Evolutionary conservation across 2,329 filamentous ascomycete genomes (phyloP), one percentile per base, ranked within the genome.

Genomic region (Chaetomium globosum): DNA sequence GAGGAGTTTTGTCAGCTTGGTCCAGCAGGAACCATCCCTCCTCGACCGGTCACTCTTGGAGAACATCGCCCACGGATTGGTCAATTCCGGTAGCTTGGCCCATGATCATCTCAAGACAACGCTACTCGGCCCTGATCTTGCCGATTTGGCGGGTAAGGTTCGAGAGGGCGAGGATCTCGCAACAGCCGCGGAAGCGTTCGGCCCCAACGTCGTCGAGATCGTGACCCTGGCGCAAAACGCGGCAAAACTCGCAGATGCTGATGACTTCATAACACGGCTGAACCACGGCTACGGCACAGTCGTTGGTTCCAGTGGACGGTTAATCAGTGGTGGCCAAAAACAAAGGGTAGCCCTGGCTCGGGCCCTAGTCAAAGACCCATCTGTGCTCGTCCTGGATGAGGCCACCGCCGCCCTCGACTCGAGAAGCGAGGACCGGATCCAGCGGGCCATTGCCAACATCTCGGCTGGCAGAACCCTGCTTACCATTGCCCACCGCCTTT

Each of bases 331-430:
- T 61, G 86, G 86, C 0, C 86, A 89, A 71, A 81, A 84, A 59
- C 86, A 89, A 71, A 79, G 86, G 5, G 78, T 89, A 61, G 84
- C 85, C 8, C 78, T 88, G 6, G 85, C 86, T 1, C 78, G 85
- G 30, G 83, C 83, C 21, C 75, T 89, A 16, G 81, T 88, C 33
- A 78, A 82, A 3, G 79, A 87, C 54, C 85, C 85, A 2, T 78
- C 78, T 58, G 82, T 89, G 9, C 76, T 88, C 3, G 78, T 89
- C 12, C 77, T 88, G 2, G 87, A 89, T 53, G 86, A 89, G 71
- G 85, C 86, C 2, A 89, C 86, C 1, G 81, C 85, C 0, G 81
- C 86, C 1, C 78, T 89, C 0, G 86, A 89, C 71, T 85, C 85
- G 16, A 79, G 80, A 2, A 85, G 81, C 55, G 86, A 88, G 71